A percentile compares a stretch with the other conserved stretches of the same genome.
phyloP scores from a whole-genome alignment of 495 filamentous ascomycete species.

The Beverwykella pulmonaria region DNA sequence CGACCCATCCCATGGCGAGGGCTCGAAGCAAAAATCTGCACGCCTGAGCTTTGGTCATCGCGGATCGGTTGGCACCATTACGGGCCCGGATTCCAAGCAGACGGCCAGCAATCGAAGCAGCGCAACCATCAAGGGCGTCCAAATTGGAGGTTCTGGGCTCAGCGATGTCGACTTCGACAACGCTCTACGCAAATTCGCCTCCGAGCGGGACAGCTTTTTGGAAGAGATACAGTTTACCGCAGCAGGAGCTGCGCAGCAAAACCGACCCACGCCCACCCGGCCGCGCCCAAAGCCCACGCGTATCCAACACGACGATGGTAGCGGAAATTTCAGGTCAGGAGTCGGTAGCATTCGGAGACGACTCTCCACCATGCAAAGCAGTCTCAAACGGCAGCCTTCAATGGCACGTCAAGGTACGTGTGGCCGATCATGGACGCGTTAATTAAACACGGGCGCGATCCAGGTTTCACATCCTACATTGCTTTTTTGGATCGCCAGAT shows the following conservation, averaged over 20 bases:
- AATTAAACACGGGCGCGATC: conserved; percentile 11
- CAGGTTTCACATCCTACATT: conserved; percentile 17
- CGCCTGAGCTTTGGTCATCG: conserved; percentile 64
- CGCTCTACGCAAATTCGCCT: conserved; percentile 89
- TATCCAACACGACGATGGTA: conserved; percentile 74
- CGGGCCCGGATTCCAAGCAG: conserved; percentile 59
- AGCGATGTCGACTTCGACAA: conserved; percentile 85
- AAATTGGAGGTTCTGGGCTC: conserved; percentile 46
- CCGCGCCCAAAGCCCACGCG: conserved; percentile 73
- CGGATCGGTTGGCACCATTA: conserved; percentile 66
- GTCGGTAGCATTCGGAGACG: conserved; percentile 81
- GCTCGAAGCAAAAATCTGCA: conserved; percentile 63
- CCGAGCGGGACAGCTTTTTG: conserved; percentile 88
- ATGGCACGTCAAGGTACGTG: conserved; percentile 74
- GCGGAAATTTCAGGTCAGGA: conserved; percentile 57
- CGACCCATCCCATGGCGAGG: conserved; percentile 58
- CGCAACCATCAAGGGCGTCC: conserved; percentile 71
- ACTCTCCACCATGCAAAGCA: conserved; percentile 88
- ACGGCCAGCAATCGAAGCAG: conserved; percentile 80
- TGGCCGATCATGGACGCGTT: conserved; percentile 6
- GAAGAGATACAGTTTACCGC: conserved; percentile 90
- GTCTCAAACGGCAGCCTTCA: conserved; percentile 84
- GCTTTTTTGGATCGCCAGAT: conserved; percentile 34
- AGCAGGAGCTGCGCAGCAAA: conserved; percentile 73
- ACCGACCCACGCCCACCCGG: conserved; percentile 70